These are phyloP conservation scores for Mesotaenium endlicherianum DNA, from an alignment of 139 green algal species.

Conservation along the genomic window DNA sequence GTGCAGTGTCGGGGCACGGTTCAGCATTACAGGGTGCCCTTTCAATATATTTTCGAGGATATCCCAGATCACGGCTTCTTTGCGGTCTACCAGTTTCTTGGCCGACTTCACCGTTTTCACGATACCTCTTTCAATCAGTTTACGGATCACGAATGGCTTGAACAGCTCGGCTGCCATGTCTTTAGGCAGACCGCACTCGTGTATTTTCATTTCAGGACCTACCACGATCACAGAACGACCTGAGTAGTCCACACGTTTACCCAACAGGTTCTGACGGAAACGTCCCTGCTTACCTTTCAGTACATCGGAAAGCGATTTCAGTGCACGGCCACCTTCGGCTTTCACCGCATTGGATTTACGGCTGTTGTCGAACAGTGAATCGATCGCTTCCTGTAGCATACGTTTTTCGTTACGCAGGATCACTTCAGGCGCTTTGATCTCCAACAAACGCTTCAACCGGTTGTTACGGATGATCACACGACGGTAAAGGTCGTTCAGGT, in stretches of 20 bases:
- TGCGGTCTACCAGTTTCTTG: constrained; percentile 57
- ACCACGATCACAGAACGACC: constrained; percentile 72
- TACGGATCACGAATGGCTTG: neutral
- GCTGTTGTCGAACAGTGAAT: constrained; percentile 55
- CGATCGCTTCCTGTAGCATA: neutral
- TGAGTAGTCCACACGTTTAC: constrained; percentile 73
- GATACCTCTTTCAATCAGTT: constrained; percentile 59
- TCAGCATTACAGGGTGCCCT: constrained; percentile 62
- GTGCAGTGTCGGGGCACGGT: constrained; percentile 66
- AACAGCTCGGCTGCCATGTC: constrained; percentile 73
- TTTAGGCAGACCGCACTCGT: constrained; percentile 69
- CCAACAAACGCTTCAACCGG: constrained; percentile 2
- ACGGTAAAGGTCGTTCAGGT: constrained; percentile 16
- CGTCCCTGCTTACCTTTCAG: constrained; percentile 68
- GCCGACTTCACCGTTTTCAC: constrained; percentile 59
- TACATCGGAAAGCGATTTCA: constrained; percentile 63
- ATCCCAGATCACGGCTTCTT: constrained; percentile 54
- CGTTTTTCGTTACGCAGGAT: constrained; percentile 2
- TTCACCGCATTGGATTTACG: no score
- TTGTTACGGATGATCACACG: no score
- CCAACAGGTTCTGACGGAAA: constrained; percentile 68
- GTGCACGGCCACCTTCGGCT: no score
- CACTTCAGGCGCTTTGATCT: neutral
- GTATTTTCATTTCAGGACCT: constrained; percentile 61
- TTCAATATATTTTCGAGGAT: constrained; percentile 62